Evolutionary conservation across 768 basidiomycete genomes (phyloP).

Genomic region (Trametes coccinea): DNA sequence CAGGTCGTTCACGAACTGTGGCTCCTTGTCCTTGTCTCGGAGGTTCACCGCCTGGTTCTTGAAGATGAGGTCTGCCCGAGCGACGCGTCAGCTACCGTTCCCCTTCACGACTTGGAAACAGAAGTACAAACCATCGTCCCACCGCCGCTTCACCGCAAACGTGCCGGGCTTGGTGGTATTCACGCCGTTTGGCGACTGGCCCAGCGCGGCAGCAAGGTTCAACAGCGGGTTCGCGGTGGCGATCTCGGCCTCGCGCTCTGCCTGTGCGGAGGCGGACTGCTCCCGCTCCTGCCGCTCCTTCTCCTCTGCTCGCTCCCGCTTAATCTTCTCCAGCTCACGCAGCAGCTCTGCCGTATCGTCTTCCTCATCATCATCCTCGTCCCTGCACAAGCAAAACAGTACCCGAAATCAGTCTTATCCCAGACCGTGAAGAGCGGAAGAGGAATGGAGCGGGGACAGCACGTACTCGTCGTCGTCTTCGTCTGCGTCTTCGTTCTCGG

Average conservation of each 20-base stretch:
- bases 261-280: slow-evolving; percentile 58
- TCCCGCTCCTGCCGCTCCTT: slow-evolving; percentile 81
- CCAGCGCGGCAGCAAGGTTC: slow-evolving; percentile 89
- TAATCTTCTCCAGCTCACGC: slow-evolving; percentile 97
- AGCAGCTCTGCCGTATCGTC: slow-evolving; percentile 93
- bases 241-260: slow-evolving; percentile 76
- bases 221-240: slow-evolving; percentile 87
- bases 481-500: slow-evolving; percentile 36
- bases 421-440: not conserved
- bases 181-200: slow-evolving; percentile 65
- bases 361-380: slow-evolving; percentile 62
- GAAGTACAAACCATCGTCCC: slow-evolving; percentile 83
- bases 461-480: slow-evolving; percentile 52
- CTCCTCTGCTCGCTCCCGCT: slow-evolving; percentile 93
- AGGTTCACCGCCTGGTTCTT: slow-evolving; percentile 91
- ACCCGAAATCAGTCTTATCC: not conserved
- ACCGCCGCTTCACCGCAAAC: slow-evolving; percentile 89
- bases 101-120: not conserved
- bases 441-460: not conserved
- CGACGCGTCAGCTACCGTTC: not conserved
- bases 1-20: slow-evolving; percentile 94
- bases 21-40: slow-evolving; percentile 60
- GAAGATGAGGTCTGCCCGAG: slow-evolving; percentile 84
- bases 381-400: not conserved
- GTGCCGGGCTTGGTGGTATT: slow-evolving; percentile 77